A percentile compares a stretch with the other conserved stretches of the same genome.
phyloP scores from a whole-genome alignment of 1,284 basidiomycete genomes.

The Ceratobasidium sp. region DNA sequence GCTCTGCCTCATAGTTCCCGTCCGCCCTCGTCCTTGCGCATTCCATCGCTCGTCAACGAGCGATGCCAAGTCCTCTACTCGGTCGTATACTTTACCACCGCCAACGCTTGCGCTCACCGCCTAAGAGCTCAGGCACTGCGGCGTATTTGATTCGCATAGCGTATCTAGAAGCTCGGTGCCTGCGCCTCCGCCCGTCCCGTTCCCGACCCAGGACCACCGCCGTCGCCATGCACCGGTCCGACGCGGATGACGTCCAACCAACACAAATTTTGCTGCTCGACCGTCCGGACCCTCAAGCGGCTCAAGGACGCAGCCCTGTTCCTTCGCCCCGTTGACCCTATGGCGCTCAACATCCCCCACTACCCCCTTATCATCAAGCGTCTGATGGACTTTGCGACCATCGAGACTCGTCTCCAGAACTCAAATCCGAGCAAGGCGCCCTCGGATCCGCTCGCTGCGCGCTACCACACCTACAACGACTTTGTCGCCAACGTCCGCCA shows the following conservation, averaged over 20 bases:
- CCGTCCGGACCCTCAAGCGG: constrained; percentile 89
- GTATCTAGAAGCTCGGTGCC: constrained; percentile 70
- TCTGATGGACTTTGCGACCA: constrained; percentile 96
- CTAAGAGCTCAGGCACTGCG: constrained; percentile 79
- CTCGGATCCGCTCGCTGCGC: constrained; percentile 64
- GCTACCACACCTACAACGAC: constrained; percentile 80
- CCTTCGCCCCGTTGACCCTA: constrained; percentile 89
- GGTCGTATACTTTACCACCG: constrained; percentile 72
- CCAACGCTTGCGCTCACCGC: constrained; percentile 74
- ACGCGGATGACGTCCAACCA: constrained; percentile 64
- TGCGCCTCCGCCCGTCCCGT: background rate
- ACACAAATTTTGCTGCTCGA: constrained; percentile 85
- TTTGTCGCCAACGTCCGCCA: constrained; percentile 86
- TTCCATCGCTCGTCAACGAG: constrained; percentile 80
- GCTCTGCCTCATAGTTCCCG: constrained; percentile 56
- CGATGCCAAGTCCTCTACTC: constrained; percentile 86
- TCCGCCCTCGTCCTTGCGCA: constrained; percentile 66
- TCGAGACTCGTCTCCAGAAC: constrained; percentile 88
- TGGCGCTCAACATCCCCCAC: constrained; percentile 91
- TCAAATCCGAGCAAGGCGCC: constrained; percentile 81
- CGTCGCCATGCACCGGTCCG: constrained; percentile 38
- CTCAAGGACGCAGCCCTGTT: constrained; percentile 88
- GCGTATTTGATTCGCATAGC: constrained; percentile 84
- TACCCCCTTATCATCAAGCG: constrained; percentile 89
- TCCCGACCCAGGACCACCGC: constrained; percentile 36